These are phyloP conservation scores for Leucocoprinus birnbaumii DNA, from an alignment of 768 basidiomycete species.

Conservation along the genomic window DNA sequence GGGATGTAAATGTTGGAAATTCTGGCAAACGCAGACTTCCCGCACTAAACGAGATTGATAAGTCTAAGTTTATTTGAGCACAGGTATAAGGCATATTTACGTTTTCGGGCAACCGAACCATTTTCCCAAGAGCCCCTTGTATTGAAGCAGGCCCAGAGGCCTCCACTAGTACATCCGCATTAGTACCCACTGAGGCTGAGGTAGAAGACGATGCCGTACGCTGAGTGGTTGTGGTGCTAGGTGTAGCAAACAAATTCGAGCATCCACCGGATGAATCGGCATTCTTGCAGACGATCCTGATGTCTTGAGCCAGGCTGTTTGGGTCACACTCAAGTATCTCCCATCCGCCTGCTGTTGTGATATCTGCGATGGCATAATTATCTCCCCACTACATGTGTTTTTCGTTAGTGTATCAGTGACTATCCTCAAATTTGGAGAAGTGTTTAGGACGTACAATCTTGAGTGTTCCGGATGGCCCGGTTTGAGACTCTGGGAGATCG, in stretches of 20 bases:
- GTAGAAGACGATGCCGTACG: conserved; percentile 31
- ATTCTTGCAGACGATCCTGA: conserved; percentile 44
- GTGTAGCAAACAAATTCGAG: conserved; percentile 7
- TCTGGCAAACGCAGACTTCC: conserved; percentile 19
- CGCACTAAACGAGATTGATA: conserved; percentile 16
- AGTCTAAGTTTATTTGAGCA: too few species aligned
- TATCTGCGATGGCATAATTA: conserved; percentile 35
- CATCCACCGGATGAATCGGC: conserved; percentile 9
- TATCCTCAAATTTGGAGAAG: too few species aligned
- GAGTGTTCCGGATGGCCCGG: conserved; percentile 33
- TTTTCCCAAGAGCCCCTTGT: conserved; percentile 30
- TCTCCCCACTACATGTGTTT: conserved; percentile 35
- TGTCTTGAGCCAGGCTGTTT: conserved; percentile 37
- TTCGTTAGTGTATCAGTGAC: too few species aligned
- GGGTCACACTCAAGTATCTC: conserved; percentile 44
- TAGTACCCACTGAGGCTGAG: conserved; percentile 27
- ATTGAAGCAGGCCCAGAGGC: neutral
- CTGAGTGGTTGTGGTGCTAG: conserved; percentile 6
- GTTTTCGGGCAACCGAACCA: conserved; percentile 50
- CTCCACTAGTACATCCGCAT: conserved; percentile 38
- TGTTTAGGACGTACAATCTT: conserved; percentile 30
- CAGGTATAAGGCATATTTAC: conserved; percentile 27
- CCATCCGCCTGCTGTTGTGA: conserved; percentile 52
- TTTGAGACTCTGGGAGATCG: conserved; percentile 28
- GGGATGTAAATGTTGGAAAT: conserved; percentile 18